Evolutionary conservation across 768 basidiomycete genomes (phyloP).

Genomic region (Gloeopeniophorella convolvens): DNA sequence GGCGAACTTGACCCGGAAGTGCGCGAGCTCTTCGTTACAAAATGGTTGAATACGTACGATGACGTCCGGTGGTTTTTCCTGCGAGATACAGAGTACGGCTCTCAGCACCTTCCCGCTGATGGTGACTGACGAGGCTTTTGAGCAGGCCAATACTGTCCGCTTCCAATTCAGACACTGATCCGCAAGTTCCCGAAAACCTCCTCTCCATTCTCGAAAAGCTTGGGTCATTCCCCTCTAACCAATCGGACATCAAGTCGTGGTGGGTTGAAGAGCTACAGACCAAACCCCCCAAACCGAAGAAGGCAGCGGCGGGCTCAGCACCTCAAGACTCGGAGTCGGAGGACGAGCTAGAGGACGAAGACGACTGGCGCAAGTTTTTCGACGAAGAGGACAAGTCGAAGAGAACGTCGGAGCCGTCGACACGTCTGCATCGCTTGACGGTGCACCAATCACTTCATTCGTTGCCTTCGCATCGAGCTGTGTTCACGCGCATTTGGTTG

Average conservation of each 20-base stretch:
- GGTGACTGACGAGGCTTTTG: constrained; percentile 26
- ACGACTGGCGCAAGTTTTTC: constrained; percentile 82
- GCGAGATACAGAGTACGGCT: constrained; percentile 61
- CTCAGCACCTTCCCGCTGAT: background rate
- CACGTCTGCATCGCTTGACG: constrained; percentile 57
- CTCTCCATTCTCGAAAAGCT: constrained; percentile 62
- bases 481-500: constrained; percentile 81
- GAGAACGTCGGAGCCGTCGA: constrained; percentile 33
- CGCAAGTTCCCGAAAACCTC: constrained; percentile 43
- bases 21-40: constrained; percentile 54
- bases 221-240: constrained; percentile 66
- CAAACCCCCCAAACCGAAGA: constrained; percentile 44
- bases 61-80: constrained; percentile 90
- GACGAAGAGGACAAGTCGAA: constrained; percentile 45
- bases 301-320: constrained; percentile 20
- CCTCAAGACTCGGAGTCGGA: constrained; percentile 25
- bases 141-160: constrained; percentile 24
- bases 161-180: constrained; percentile 24
- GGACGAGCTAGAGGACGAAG: constrained; percentile 36
- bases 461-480: constrained; percentile 67
- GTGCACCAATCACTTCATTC: constrained; percentile 75
- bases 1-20: constrained; percentile 52
- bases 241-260: constrained; percentile 65
- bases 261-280: constrained; percentile 66
- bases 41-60: constrained; percentile 72